Evolutionary conservation across 306 rosid species (phyloP).

Genomic region (Cucurbita maxima): DNA sequence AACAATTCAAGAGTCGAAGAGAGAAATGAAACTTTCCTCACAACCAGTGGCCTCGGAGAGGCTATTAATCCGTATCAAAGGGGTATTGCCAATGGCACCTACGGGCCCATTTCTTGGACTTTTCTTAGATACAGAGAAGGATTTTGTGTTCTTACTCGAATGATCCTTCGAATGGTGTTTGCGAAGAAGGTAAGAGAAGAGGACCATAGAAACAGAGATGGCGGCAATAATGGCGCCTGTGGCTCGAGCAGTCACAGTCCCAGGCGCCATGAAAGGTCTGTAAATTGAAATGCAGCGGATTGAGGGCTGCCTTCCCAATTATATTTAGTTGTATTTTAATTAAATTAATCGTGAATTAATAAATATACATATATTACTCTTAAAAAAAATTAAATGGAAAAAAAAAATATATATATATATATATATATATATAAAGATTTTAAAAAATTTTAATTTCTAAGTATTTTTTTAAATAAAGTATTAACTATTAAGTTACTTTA

Average conservation of each 20-base stretch:
- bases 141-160: conserved; percentile 6
- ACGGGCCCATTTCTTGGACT: conserved; percentile 28
- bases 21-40: conserved; percentile 20
- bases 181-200: conserved; percentile 24
- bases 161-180: conserved; percentile 21
- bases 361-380: too few relatives aligned
- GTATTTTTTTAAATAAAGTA: too few relatives aligned
- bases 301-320: neutral
- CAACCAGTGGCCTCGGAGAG: conserved; percentile 94
- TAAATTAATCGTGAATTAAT: too few relatives aligned
- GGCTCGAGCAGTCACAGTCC: conserved; percentile 19
- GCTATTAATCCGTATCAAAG: conserved; percentile 76
- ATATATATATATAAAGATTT: too few relatives aligned
- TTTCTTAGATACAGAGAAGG: conserved; percentile 7
- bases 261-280: conserved; percentile 39
- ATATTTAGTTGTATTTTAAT: too few relatives aligned
- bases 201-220: conserved; percentile 20
- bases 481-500: too few relatives aligned
- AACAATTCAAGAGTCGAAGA: too few relatives aligned
- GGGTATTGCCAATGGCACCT: conserved; percentile 79
- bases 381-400: too few relatives aligned
- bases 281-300: neutral
- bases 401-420: too few relatives aligned
- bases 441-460: too few relatives aligned
- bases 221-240: conserved; percentile 44